Conservation (phyloP, 1,284 basidiomycete genomes). For the Xerocomus nothofagi region DNA sequence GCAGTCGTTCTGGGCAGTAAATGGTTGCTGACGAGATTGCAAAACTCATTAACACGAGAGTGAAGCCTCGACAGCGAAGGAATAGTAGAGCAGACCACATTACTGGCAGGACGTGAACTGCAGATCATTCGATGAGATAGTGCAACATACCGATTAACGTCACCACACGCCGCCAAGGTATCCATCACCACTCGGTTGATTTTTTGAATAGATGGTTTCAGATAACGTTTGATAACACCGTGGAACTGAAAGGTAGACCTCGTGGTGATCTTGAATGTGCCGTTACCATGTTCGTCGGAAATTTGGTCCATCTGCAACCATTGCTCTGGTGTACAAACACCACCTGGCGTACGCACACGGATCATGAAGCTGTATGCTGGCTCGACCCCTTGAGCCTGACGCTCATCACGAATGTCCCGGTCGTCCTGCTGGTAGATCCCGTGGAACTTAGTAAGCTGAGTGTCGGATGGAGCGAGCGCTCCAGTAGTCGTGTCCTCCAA, state of each 20-base stretch:
- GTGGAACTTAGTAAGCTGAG: conserved; percentile 98
- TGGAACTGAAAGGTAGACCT: conserved; percentile 99
- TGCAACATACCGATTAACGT: conserved; percentile 82
- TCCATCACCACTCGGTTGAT: conserved; percentile 93
- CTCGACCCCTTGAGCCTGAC: conserved; percentile 90
- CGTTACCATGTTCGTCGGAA: conserved; percentile 91
- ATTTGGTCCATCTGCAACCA: conserved; percentile 97
- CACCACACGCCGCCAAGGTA: conserved; percentile 97
- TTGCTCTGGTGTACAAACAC: conserved; percentile 89
- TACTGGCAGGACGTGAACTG: conserved; percentile 47
- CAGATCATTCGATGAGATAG: neutral
- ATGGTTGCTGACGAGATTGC: conserved; percentile 84
- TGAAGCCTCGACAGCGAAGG: conserved; percentile 88
- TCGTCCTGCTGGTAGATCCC: conserved; percentile 98
- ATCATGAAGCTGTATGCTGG: conserved; percentile 99
- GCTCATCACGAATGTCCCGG: conserved; percentile 96
- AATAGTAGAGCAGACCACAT: conserved; percentile 92
- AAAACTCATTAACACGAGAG: conserved; percentile 81
- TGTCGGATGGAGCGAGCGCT: conserved; percentile 86
- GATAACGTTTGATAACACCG: conserved; percentile 94
- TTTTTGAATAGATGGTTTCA: conserved; percentile 95
- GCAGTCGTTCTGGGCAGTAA: conserved; percentile 90
- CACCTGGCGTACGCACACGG: conserved; percentile 93
- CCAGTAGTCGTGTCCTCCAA: conserved; percentile 87
- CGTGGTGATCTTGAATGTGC: conserved; percentile 97